Base-by-base conservation (phyloP, 2,329 filamentous ascomycete species). In the Exophiala phaeomuriformis region DNA sequence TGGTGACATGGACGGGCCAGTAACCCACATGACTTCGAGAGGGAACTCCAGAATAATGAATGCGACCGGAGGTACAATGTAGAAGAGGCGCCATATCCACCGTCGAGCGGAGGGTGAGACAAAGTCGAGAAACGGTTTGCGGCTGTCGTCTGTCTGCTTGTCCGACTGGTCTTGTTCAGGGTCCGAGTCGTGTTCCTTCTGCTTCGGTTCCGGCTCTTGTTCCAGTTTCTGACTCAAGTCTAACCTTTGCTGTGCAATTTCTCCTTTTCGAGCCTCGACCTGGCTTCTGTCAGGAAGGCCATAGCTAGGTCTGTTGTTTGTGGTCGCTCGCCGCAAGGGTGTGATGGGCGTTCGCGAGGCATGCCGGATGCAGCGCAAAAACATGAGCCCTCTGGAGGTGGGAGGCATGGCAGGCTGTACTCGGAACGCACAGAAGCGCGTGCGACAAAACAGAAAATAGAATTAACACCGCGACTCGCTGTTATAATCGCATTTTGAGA, bases 1-100 rank as follows among this genome's bases (percentile, higher is more conserved):
- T 1, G 88, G 88, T 51, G 85, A 85, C 88, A 93, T 93, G 19
- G 85, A 89, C 3, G 69, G 69, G 0, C 74, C 74, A 9, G 64
- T 65, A 42, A 76, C 71, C 64, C 68, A 69, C 65, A 72, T 70
- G 29, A 72, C 59, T 33, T 71, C 66, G 44, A 68, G 56, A 2
- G 61, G 61, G 37, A 73, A 65, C 56, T 75, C 67, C 52, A 72
- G 68, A 28, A 66, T 65, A 61, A 74, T 63, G 55, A 72, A 69
- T 6, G 69, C 61, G 0, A 66, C 58, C 53, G 73, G 69, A 1
- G 72, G 70, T 10, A 69, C 48, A 10, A 69, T 51, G 6, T 57
- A 43, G 41, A 61, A 56, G 19, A 60, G 46, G 12, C 56, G 39
- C 50, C 55, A 55, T 43, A 52, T 29, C 53, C 53, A 60, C 8